Evolutionary conservation across 768 basidiomycete species (phyloP).

Genomic region (Punctularia strigosozonata): DNA sequence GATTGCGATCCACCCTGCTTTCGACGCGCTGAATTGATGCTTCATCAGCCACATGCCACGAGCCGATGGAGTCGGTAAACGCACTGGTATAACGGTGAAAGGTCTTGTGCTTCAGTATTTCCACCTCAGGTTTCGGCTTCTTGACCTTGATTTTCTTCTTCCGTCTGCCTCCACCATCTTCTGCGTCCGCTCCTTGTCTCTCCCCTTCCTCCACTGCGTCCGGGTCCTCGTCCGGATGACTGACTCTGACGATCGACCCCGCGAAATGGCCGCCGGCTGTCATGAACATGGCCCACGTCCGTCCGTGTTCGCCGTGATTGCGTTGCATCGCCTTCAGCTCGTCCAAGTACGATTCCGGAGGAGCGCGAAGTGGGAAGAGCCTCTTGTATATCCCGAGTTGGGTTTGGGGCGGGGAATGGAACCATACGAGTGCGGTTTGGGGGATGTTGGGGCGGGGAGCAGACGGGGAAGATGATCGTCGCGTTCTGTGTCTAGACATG

Average conservation of each 20-base stretch:
- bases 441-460: constrained; percentile 25
- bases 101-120: constrained; percentile 84
- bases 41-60: background rate
- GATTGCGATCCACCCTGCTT: constrained; percentile 97
- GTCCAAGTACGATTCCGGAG: constrained; percentile 36
- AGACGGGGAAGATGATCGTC: constrained; percentile 36
- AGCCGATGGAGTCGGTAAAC: constrained; percentile 16
- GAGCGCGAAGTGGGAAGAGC: constrained; percentile 43
- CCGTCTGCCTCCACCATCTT: constrained; percentile 2
- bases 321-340: constrained; percentile 59
- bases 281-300: constrained; percentile 94
- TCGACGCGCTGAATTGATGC: constrained; percentile 57
- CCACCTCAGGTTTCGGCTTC: constrained; percentile 63
- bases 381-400: constrained; percentile 85
- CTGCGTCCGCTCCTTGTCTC: too few relatives aligned
- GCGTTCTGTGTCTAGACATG: constrained; percentile 44
- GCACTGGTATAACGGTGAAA: constrained; percentile 97
- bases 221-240: constrained; percentile 29
- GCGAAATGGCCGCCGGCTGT: constrained; percentile 97
- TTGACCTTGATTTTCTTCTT: constrained; percentile 42
- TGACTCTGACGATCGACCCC: constrained; percentile 74
- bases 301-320: constrained; percentile 32
- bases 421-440: constrained; percentile 77
- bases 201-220: constrained; percentile 34
- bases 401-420: constrained; percentile 75